Base-by-base conservation (phyloP, 1,139 yeast species). In the Debaryomyces udenii region DNA sequence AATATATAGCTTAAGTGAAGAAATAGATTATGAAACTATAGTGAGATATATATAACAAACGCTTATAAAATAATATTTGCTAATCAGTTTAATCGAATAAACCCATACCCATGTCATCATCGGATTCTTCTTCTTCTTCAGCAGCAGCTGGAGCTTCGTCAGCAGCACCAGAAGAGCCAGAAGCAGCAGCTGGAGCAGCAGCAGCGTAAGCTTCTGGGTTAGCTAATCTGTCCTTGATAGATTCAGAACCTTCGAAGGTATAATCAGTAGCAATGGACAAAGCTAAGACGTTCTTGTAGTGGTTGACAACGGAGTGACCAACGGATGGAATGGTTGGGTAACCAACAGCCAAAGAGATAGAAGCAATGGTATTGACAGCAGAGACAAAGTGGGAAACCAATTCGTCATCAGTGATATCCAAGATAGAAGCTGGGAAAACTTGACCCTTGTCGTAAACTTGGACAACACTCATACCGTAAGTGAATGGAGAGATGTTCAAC, bases 251-350 rank as follows among this genome's bases (percentile, higher is more conserved):
- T 79, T 94, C 98, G 79, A 86, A 93, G 68, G 96, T 87, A 89
- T 91, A 93, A 74, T 93, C 97, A 69, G 98, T 85, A 70, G 97
- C 99, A 78, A 93, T 79, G 59, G 99, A 94, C 67, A 94, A 83
- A 68, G 98, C 97, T 76, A 94, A 82, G 69, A 94, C 83, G 80
- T 93, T 86, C 95, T 94, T 93, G 95, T 94, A 93, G 83, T 88
- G 84, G 96, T 94, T 93, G 81, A 93, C 85, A 75, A 93, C 82
- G 64, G 95, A 83, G 96, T 93, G 99, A 72, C 96, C 93, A 70
- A 93, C 99, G 65, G 99, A 89, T 76, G 98, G 97, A 71, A 93
- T 80, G 70, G 99, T 93, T 83, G 99, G 99, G 96, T 93, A 91
- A 74, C 91, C 93, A 68, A 88, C 80, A 74, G 98, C 99, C 78